Percentiles rank a stretch among this genome's conserved stretches.
Evolutionary conservation across 768 basidiomycete genomes (phyloP).

Genomic region (Hydnum rufescens): DNA sequence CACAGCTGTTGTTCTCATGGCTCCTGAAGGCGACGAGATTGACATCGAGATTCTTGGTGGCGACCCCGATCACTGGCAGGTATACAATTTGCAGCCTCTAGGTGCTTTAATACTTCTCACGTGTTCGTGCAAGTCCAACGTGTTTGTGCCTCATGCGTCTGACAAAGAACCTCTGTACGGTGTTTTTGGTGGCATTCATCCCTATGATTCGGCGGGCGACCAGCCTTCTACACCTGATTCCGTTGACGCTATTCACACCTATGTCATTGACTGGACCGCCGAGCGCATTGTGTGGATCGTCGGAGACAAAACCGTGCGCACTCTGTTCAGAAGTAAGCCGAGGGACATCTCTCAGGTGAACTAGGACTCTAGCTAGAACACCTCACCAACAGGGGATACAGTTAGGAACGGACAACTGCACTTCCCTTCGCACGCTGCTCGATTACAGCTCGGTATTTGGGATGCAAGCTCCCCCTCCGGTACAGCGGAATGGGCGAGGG

Average conservation of each 20-base stretch:
- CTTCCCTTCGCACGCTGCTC: conserved; percentile 21
- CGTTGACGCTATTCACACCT: conserved; percentile 16
- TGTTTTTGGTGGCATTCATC: conserved; percentile 20
- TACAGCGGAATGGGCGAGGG: conserved; percentile 25
- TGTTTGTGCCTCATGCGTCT: conserved; percentile 19
- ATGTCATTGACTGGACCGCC: conserved; percentile 24
- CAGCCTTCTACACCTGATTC: conserved; percentile 3
- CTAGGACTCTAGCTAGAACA: neutral
- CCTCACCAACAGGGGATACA: conserved; percentile 13
- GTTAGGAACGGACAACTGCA: conserved; percentile 18
- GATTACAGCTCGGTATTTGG: conserved; percentile 28
- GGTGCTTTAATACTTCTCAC: neutral
- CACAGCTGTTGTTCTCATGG: conserved; percentile 24
- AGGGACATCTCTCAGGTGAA: conserved; percentile 5
- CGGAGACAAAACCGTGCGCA: conserved; percentile 20
- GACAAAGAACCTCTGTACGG: conserved; percentile 21
- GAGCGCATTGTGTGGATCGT: conserved; percentile 24
- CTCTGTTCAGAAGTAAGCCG: conserved; percentile 15
- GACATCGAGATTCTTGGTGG: conserved; percentile 27
- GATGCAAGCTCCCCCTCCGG: conserved; percentile 25
- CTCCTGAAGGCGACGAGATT: conserved; percentile 21
- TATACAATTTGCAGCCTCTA: conserved; percentile 5
- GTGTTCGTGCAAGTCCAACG: conserved; percentile 11
- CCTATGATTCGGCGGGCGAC: neutral
- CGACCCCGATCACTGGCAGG: conserved; percentile 23